These are phyloP conservation scores for Pseudogymnoascus sp. DNA, from an alignment of 2,329 filamentous ascomycete species.

Conservation along the genomic window DNA sequence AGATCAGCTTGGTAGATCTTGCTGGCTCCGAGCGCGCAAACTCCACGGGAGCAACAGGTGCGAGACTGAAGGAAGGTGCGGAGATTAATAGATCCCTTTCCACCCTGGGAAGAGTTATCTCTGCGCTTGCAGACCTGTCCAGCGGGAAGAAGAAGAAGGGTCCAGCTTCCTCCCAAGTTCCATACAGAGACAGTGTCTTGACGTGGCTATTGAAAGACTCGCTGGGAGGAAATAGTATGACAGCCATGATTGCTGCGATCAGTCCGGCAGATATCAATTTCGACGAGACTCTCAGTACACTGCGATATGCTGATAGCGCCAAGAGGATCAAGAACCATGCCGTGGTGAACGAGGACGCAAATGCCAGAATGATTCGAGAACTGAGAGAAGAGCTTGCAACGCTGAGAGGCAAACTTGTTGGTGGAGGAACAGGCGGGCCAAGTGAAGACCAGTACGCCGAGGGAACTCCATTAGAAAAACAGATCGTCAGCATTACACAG, in stretches of 20 bases:
- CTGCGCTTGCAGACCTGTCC: constrained; percentile 83
- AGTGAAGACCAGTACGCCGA: constrained; percentile 82
- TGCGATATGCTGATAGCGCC: constrained; percentile 93
- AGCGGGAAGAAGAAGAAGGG: constrained; percentile 70
- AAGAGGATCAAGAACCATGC: constrained; percentile 99
- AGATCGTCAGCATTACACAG: constrained; percentile 89
- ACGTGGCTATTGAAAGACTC: constrained; percentile 98
- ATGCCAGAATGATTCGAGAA: constrained; percentile 96
- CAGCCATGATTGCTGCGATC: constrained; percentile 98
- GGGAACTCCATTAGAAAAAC: constrained; percentile 85
- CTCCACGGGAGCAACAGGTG: constrained; percentile 94
- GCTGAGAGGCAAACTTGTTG: constrained; percentile 75
- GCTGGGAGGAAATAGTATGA: constrained; percentile 96
- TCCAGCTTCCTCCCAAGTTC: constrained; percentile 63
- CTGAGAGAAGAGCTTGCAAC: constrained; percentile 89
- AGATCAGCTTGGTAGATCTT: constrained; percentile 95
- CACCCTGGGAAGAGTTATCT: constrained; percentile 94
- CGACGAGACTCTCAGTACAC: constrained; percentile 90
- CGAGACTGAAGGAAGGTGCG: constrained; percentile 90
- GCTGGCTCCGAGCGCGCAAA: constrained; percentile 94
- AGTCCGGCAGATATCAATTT: constrained; percentile 98
- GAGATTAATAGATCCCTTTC: constrained; percentile 97
- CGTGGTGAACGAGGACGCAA: constrained; percentile 97
- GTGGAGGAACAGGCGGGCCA: constrained; percentile 41
- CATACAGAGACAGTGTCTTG: constrained; percentile 91